Conservation (phyloP, 306 rosid genomes). For the Macrotyloma uniflorum region DNA sequence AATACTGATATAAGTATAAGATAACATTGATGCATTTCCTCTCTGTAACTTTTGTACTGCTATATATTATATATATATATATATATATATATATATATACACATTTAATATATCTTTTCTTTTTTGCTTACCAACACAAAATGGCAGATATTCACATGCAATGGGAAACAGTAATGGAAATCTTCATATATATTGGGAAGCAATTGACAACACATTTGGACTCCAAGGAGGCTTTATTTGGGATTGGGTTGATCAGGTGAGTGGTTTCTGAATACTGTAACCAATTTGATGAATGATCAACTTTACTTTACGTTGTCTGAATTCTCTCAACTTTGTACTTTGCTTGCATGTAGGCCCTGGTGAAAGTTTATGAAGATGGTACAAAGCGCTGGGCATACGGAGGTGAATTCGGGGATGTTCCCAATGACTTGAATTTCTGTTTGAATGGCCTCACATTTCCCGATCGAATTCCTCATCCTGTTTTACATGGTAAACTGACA, state of each 20-base stretch:
- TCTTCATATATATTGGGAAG: constrained; percentile 91
- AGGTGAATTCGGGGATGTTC: constrained; percentile 91
- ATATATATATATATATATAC: no score
- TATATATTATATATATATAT: no score
- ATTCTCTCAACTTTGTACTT: constrained; percentile 11
- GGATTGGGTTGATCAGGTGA: constrained; percentile 99
- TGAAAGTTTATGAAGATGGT: constrained; percentile 60
- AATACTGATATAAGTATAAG: no score
- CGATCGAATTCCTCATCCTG: constrained; percentile 96
- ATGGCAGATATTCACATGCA: constrained; percentile 90
- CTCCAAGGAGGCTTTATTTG: constrained; percentile 99
- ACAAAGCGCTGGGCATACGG: constrained; percentile 94
- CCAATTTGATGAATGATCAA: constrained; percentile 20
- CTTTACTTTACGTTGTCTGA: background rate
- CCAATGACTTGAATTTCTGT: constrained; percentile 92
- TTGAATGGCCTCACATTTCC: constrained; percentile 82
- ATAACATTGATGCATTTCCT: no score
- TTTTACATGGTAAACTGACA: constrained; percentile 65
- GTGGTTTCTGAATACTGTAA: constrained; percentile 22
- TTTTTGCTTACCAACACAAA: constrained; percentile 8
- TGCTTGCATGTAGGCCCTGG: constrained; percentile 57
- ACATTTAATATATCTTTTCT: background rate
- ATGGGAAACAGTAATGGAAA: constrained; percentile 98
- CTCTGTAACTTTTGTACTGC: no score
- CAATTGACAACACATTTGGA: constrained; percentile 89